Evolutionary conservation across 2,329 filamentous ascomycete genomes (phyloP).

Genomic region (Ascocoryne sarcoides): DNA sequence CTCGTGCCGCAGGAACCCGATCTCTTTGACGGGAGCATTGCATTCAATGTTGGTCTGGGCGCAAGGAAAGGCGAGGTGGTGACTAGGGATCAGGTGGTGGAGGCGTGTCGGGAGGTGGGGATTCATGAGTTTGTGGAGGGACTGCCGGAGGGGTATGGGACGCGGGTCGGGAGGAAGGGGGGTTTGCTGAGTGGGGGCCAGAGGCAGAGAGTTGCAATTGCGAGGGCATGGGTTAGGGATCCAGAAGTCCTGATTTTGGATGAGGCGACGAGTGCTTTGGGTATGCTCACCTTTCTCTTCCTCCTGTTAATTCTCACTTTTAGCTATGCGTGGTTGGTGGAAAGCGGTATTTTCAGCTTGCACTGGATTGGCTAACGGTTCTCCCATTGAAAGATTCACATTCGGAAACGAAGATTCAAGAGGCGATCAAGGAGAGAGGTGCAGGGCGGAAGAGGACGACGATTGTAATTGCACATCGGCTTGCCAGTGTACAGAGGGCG

Average conservation of each 20-base stretch:
- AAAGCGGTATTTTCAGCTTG: no score
- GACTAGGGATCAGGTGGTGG: conserved; percentile 52
- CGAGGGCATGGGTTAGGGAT: conserved; percentile 62
- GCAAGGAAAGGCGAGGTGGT: conserved; percentile 45
- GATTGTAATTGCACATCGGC: conserved; percentile 48
- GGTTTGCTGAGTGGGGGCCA: conserved; percentile 71
- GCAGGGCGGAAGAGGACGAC: conserved; percentile 44
- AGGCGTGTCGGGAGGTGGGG: conserved; percentile 58
- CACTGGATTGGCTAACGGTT: background rate
- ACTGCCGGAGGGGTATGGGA: conserved; percentile 58
- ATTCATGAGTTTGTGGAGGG: conserved; percentile 59
- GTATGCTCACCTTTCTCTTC: conserved; percentile 42
- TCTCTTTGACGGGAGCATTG: conserved; percentile 46
- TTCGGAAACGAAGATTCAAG: conserved; percentile 54
- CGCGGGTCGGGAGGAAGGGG: conserved; percentile 58
- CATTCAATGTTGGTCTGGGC: conserved; percentile 48
- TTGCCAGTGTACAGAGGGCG: conserved; percentile 47
- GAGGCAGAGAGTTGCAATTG: conserved; percentile 69
- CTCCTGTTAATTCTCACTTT: no score
- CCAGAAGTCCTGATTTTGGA: conserved; percentile 71
- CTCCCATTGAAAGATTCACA: conserved; percentile 29
- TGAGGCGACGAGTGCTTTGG: conserved; percentile 72
- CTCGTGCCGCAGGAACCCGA: conserved; percentile 49
- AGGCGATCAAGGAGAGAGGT: conserved; percentile 54
- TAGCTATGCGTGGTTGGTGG: no score